These are phyloP conservation scores for Cyclotella atomus DNA, from an alignment of 108 stramenopile genomes.

Conservation along the genomic window DNA sequence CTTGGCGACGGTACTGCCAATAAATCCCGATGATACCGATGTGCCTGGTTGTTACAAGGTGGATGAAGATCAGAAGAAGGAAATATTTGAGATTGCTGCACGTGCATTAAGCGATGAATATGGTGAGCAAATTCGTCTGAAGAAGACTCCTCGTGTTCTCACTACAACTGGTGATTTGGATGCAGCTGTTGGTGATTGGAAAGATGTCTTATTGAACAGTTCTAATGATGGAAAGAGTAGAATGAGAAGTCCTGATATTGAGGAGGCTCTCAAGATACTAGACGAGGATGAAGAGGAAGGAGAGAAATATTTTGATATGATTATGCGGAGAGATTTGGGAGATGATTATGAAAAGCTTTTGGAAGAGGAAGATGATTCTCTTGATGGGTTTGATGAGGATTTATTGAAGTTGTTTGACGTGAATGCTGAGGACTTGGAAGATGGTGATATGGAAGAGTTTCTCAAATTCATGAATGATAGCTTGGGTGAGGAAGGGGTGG, in stretches of 20 bases:
- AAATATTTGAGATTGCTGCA: constrained; percentile 50
- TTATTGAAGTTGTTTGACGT: constrained; percentile 35
- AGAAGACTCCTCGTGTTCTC: constrained; percentile 44
- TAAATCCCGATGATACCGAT: constrained; percentile 31
- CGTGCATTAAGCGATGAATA: constrained; percentile 38
- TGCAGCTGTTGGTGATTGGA: constrained; percentile 41
- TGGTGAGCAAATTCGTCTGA: constrained; percentile 30
- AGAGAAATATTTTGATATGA: constrained; percentile 46
- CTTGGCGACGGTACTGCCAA: constrained; percentile 36
- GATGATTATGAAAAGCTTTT: constrained; percentile 34
- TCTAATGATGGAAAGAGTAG: background rate
- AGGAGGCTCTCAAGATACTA: constrained; percentile 20
- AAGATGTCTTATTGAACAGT: constrained; percentile 26
- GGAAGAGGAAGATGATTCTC: constrained; percentile 36
- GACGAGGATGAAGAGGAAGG: constrained; percentile 22
- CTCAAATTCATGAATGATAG: constrained; percentile 1
- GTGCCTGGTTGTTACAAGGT: background rate
- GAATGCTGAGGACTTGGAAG: constrained; percentile 2
- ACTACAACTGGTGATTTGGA: constrained; percentile 44
- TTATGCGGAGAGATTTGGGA: constrained; percentile 52
- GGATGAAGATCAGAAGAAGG: constrained; percentile 35
- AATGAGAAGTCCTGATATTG: constrained; percentile 13
- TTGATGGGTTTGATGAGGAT: constrained; percentile 48
- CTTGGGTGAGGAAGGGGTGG: background rate
- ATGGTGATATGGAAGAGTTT: constrained; percentile 30